These are phyloP conservation scores for Chenopodium quinoa DNA, from an alignment of 148 eudicot genomes.

Conservation along the genomic window DNA sequence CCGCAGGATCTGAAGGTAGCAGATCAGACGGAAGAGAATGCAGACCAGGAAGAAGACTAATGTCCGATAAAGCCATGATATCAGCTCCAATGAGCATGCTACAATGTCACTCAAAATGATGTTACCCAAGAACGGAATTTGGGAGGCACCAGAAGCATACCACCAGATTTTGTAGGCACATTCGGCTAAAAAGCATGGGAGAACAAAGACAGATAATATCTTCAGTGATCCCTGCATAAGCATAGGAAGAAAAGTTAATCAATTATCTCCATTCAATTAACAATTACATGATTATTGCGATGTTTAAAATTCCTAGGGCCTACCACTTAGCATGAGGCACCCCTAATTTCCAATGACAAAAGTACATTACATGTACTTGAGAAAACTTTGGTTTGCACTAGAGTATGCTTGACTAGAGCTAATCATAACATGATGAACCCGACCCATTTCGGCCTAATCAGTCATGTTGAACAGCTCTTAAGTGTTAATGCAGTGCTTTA, in stretches of 20 bases:
- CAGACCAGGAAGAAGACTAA: constrained; percentile 85
- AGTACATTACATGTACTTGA: neutral
- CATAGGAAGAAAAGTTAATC: neutral
- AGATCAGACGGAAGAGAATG: constrained; percentile 83
- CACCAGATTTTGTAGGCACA: constrained; percentile 93
- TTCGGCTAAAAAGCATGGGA: constrained; percentile 77
- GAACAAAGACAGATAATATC: constrained; percentile 62
- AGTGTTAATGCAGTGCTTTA: neutral
- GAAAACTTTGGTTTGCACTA: neutral
- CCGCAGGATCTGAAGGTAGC: constrained; percentile 86
- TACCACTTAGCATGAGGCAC: neutral
- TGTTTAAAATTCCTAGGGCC: neutral
- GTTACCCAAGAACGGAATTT: constrained; percentile 74
- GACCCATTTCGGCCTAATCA: neutral
- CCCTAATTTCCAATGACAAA: neutral
- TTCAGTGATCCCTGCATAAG: constrained; percentile 73
- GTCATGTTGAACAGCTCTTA: too few relatives aligned
- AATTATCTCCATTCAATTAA: neutral
- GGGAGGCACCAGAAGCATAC: constrained; percentile 75
- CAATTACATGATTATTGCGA: neutral
- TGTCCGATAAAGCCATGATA: constrained; percentile 84
- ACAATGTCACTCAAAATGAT: constrained; percentile 50
- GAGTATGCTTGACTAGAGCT: neutral
- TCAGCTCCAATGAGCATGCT: constrained; percentile 66
- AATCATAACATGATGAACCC: neutral